Conservation (phyloP, 305 asterid species). For the Caryopteris hybrid region DNA sequence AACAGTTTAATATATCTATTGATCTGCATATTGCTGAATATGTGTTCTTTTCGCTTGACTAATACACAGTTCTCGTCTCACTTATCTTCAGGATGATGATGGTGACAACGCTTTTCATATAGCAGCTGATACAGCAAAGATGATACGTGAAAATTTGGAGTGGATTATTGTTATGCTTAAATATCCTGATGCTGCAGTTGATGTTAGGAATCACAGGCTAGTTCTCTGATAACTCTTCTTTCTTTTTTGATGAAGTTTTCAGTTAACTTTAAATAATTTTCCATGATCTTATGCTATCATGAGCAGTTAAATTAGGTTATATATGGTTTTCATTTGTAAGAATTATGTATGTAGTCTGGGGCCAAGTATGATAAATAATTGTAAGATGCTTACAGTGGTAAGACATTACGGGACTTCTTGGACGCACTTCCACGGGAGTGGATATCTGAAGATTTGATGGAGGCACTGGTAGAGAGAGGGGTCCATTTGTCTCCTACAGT, state of each 20-base stretch:
- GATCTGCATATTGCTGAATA: slow-evolving; percentile 7
- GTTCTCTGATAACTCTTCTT: slow-evolving; percentile 24
- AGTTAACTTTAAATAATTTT: slow-evolving; percentile 11
- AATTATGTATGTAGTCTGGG: slow-evolving; percentile 8
- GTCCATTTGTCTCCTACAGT: slow-evolving; percentile 74
- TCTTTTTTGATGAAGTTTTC: slow-evolving; percentile 30
- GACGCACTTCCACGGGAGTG: slow-evolving; percentile 98
- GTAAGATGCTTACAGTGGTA: slow-evolving; percentile 65
- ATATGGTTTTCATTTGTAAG: slow-evolving; percentile 3
- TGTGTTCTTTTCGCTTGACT: slow-evolving; percentile 7
- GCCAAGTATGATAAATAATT: slow-evolving; percentile 17
- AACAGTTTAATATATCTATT: slow-evolving; percentile 5
- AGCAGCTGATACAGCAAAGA: slow-evolving; percentile 92
- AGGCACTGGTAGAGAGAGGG: slow-evolving; percentile 68
- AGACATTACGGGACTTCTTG: slow-evolving; percentile 72
- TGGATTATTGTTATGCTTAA: slow-evolving; percentile 85
- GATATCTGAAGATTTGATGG: slow-evolving; percentile 94
- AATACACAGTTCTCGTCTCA: slow-evolving; percentile 13
- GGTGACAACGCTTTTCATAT: slow-evolving; percentile 97
- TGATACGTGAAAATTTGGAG: slow-evolving; percentile 91
- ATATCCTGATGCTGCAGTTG: slow-evolving; percentile 78
- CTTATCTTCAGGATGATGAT: slow-evolving; percentile 74
- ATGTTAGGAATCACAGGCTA: slow-evolving; percentile 94
- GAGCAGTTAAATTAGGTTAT: slow-evolving; percentile 16
- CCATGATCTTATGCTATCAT: slow-evolving; percentile 12